Percentiles rank a stretch among this genome's conserved stretches.
phyloP scores from a whole-genome alignment of 163 green algal species.

The Scenedesmus sp. region DNA sequence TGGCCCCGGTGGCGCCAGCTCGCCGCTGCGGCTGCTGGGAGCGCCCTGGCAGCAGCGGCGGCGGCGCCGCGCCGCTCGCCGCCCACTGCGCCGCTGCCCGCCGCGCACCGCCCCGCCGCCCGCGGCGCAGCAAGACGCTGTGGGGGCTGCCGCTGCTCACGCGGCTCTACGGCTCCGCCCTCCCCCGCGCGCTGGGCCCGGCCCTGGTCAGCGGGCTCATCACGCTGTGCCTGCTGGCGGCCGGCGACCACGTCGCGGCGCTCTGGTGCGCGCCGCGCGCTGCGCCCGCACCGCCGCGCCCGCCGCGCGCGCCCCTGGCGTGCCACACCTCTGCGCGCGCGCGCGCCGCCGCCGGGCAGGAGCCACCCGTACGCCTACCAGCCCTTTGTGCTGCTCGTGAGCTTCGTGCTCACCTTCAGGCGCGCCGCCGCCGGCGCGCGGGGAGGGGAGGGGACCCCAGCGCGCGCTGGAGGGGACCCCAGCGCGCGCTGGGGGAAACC shows the following conservation, averaged over 20 bases:
- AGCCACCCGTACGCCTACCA: slow-evolving; percentile 64
- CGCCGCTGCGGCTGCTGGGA: too few relatives aligned
- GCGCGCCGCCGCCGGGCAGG: not conserved
- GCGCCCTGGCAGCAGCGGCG: too few relatives aligned
- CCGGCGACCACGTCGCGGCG: not conserved
- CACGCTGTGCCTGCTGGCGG: slow-evolving; percentile 31
- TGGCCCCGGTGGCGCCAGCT: too few relatives aligned
- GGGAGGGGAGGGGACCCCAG: too few relatives aligned
- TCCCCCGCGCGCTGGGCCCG: slow-evolving; percentile 58
- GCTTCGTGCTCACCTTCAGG: slow-evolving; percentile 64
- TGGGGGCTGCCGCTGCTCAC: slow-evolving; percentile 65
- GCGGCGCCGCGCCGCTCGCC: not conserved
- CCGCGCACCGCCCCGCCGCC: not conserved
- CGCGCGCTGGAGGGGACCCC: too few relatives aligned
- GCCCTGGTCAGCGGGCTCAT: slow-evolving; percentile 43
- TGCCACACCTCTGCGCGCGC: too few relatives aligned
- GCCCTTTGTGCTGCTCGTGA: slow-evolving; percentile 60
- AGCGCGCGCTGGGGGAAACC: too few relatives aligned
- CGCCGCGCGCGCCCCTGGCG: too few relatives aligned
- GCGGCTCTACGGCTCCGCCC: slow-evolving; percentile 63
- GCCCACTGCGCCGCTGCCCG: not conserved
- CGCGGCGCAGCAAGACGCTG: slow-evolving; percentile 43
- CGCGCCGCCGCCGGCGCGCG: too few relatives aligned
- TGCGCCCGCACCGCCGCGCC: too few relatives aligned
- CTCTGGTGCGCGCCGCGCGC: too few relatives aligned